A percentile compares a stretch with the other conserved stretches of the same genome.
Evolutionary conservation across 2,329 filamentous ascomycete species (phyloP).

Genomic region (Botryotinia convoluta): DNA sequence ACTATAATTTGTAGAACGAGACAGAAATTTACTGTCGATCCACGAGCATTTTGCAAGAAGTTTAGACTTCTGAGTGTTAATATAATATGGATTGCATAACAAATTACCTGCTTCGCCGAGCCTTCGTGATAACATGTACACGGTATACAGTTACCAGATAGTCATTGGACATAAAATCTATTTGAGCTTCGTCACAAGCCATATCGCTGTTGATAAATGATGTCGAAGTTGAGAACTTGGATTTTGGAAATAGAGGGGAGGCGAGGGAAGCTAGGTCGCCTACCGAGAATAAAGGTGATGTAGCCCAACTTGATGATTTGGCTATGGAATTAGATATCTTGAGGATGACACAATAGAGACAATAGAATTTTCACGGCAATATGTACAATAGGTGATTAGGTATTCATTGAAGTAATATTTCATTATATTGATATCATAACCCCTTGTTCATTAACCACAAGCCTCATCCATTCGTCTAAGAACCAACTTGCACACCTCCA

Average conservation of each 20-base stretch:
- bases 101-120: not conserved
- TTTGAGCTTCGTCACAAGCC: not conserved
- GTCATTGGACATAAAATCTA: not conserved
- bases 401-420: not conserved
- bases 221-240: not conserved
- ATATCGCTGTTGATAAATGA: not conserved
- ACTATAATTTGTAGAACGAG: not conserved
- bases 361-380: not conserved
- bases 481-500: conserved; percentile 54
- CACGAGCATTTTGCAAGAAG: not conserved
- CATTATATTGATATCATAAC: not conserved
- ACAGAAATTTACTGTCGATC: not conserved
- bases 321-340: not conserved
- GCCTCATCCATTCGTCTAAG: conserved; percentile 8
- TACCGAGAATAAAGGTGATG: not conserved
- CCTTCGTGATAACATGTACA: not conserved
- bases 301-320: not conserved
- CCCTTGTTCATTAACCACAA: not conserved
- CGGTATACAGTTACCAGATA: not conserved
- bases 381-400: rapidly evolving
- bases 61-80: not conserved
- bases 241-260: not conserved
- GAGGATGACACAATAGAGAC: not conserved
- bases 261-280: too few relatives aligned
- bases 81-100: not conserved